Evolutionary conservation across 495 filamentous ascomycete genomes (phyloP).

Genomic region (Hypoxylon trugodes): DNA sequence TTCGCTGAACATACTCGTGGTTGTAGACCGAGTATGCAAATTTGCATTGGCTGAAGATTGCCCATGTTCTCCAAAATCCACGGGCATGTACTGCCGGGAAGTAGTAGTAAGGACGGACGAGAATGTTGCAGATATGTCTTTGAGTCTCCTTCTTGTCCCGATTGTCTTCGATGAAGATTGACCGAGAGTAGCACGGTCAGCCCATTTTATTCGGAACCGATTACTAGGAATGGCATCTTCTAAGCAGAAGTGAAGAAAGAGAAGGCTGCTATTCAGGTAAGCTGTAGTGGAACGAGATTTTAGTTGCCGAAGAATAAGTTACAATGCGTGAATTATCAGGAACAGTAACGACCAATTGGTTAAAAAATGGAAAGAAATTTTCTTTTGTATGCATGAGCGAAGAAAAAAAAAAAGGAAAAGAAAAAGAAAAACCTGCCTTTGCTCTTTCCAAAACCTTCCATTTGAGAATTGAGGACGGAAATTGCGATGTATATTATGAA

Average conservation of each 20-base stretch:
- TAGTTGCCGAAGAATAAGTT: constrained; percentile 23
- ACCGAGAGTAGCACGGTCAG: constrained; percentile 12
- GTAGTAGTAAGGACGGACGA: constrained; percentile 2
- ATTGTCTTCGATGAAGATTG: constrained; percentile 14
- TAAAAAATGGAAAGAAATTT: constrained; percentile 14
- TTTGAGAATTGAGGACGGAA: constrained; percentile 12
- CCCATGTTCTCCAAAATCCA: constrained; percentile 1
- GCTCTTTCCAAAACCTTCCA: neutral
- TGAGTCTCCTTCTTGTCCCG: constrained; percentile 9
- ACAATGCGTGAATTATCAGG: constrained; percentile 23
- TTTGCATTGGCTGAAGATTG: constrained; percentile 28
- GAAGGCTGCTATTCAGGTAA: constrained; percentile 17
- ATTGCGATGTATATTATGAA: no score
- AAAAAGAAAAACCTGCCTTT: neutral
- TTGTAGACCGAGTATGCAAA: constrained; percentile 18
- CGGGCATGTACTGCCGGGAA: constrained; percentile 1
- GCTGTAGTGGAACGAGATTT: constrained; percentile 25
- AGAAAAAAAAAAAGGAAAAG: neutral
- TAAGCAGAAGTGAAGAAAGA: neutral
- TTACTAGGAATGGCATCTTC: constrained; percentile 19
- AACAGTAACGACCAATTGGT: constrained; percentile 20
- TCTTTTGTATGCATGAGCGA: constrained; percentile 4
- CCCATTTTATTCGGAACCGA: constrained; percentile 15
- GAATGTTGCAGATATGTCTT: constrained; percentile 16
- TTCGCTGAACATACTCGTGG: constrained; percentile 19